Evolutionary conservation across 2,329 filamentous ascomycete genomes (phyloP).

Genomic region (Monosporascus sp.): DNA sequence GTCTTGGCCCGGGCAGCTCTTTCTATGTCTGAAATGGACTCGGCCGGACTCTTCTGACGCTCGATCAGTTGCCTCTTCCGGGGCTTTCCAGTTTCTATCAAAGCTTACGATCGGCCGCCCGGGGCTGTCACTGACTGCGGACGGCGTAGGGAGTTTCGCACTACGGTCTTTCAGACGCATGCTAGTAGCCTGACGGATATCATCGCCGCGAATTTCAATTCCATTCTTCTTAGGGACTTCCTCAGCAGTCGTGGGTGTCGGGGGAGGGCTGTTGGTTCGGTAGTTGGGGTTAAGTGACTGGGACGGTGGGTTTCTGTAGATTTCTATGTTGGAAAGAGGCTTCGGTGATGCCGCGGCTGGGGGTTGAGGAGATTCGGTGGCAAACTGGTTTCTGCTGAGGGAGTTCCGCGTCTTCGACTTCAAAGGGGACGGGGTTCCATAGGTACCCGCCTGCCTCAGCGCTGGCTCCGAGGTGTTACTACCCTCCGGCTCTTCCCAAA

Average conservation of each 20-base stretch:
- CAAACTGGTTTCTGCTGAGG: conserved; percentile 56
- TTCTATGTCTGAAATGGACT: conserved; percentile 26
- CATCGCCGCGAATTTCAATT: conserved; percentile 77
- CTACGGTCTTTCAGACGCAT: conserved; percentile 85
- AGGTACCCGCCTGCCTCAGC: conserved; percentile 17
- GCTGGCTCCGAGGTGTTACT: conserved; percentile 21
- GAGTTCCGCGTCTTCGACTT: conserved; percentile 60
- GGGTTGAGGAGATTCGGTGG: conserved; percentile 37
- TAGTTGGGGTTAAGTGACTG: conserved; percentile 81
- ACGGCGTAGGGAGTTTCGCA: conserved; percentile 79
- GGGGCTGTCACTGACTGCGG: conserved; percentile 83
- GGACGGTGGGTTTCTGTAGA: conserved; percentile 76
- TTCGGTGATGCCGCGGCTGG: conserved; percentile 35
- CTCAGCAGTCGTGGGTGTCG: conserved; percentile 30
- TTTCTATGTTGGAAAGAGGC: conserved; percentile 58
- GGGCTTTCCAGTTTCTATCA: conserved; percentile 74
- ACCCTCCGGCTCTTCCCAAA: conserved; percentile 83
- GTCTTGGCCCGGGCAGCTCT: conserved; percentile 22
- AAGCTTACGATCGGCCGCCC: conserved; percentile 97
- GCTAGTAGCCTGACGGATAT: conserved; percentile 85
- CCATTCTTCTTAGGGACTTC: conserved; percentile 65
- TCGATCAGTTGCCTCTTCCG: conserved; percentile 66
- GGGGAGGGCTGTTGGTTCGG: conserved; percentile 56
- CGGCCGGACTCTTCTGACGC: conserved; percentile 49
- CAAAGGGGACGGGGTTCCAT: conserved; percentile 39